Evolutionary conservation across 805 yeast genomes (phyloP), one percentile per base, ranked within the genome.

Genomic region (Suhomyces vadensis): DNA sequence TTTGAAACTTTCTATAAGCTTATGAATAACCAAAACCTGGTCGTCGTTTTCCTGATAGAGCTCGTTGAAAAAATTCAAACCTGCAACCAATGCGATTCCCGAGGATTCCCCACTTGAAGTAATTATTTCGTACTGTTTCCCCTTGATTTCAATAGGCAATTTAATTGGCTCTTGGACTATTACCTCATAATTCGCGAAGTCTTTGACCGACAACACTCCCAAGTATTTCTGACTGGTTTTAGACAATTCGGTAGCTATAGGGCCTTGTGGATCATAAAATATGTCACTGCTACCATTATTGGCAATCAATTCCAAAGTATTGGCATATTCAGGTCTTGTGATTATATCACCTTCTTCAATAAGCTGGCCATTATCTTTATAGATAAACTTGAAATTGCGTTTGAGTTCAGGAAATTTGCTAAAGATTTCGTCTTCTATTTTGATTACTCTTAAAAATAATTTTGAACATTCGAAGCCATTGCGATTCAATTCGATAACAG

Each of bases 1-100:
- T 64, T 92, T 92, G 95, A 92, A 88, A 2, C 86, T 69, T 64
- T 92, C 99, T 8, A 89, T 69, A 6, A 89, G 58, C 43, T 87
- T 73, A 56, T 87, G 97, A 2, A 82, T 69, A 10, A 78, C 73
- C 9, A 76, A 43, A 4, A 52, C 57, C 7, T 43, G 42, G 9
- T 50, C 51, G 35, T 63, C 68, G 3, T 31, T 10, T 1, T 42
- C 44, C 6, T 51, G 42, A 13, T 61, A 58, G 3, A 65, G 48
- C 22, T 62, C 63, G 48, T 81, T 75, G 66, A 85, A 71, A 23
- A 89, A 78, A 37, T 81, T 79, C 37, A 92, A 67, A 0, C 95
- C 97, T 2, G 90, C 75, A 11, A 85, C 55, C 38, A 92, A 65
- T 0, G 95, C 95, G 8, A 91, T 77, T 0, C 99, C 99, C 2